Base-by-base conservation (phyloP, 208 protist species). In the Wallacemonas sp. region DNA sequence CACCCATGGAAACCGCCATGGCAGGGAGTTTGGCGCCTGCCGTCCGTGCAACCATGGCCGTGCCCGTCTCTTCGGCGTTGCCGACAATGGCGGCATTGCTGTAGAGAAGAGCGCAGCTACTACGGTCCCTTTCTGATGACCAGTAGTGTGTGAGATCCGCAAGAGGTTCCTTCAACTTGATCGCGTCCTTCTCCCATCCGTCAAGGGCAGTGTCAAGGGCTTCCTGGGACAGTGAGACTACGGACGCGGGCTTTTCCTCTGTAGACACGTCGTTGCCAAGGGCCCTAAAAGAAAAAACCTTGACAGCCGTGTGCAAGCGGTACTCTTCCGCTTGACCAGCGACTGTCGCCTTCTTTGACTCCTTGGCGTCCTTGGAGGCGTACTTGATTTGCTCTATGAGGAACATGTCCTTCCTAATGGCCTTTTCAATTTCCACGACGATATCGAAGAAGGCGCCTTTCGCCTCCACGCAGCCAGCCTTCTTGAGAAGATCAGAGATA, bases 381-480 rank as follows among this genome's bases (percentile, higher is more conserved):
- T 89, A 93, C 61, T 93, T 90, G 43, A 86, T 85, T 63, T 90
- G 77, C 68, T 93, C 81, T 21, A 70, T 57, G 14, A 82, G 29
- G 63, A 81, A 85, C 68, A 90, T 77, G 65, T 93, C 87, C 43
- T 86, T 69, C 14, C 83, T 62, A 65, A 93, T 80, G 5, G 70
- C 75, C 21, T 64, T 71, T 46, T 93, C 87, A 55, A 93, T 62
- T 23, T 93, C 78, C 49, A 90, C 64, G 17, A 93, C 57, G 19
- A 87, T 72, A 46, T 72, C 83, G 68, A 81, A 93, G 38, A 93
- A 83, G 1, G 80, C 60, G 1, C 63, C 74, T 33, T 90, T 90
- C 2, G 87, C 87, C 27, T 64, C 57, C 16, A 78, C 47, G 64
- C 69, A 87, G 12, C 85, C 76, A 24, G 74, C 73, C 48, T 76